Base-by-base conservation (phyloP, 306 rosid genomes). In the Abrus precatorius region DNA sequence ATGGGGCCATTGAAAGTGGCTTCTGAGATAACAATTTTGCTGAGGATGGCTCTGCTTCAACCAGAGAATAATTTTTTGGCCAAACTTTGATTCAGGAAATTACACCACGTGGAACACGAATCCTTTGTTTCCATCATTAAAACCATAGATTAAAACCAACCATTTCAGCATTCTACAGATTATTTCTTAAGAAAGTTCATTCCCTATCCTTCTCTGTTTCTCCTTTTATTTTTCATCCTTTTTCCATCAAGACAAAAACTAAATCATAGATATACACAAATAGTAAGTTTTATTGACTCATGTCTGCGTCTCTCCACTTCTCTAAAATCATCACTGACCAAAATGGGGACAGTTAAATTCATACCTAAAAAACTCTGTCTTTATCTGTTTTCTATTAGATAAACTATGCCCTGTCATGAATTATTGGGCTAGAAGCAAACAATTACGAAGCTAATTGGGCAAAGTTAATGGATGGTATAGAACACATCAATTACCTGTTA, bases 111-210 rank as follows among this genome's bases (percentile, higher is more conserved):
- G 81, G 32, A 12, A 5, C 49, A 64, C 33, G 34, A 81, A 56
- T 66, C 52, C 3, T 81, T 81, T 74, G 76, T 75, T 74, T 75
- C 64, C 85, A 65, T n/a, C 1, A 52, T 20, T 20, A 20, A 20
- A 20, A 20, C 20, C 20, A 50, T 49, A 73, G 9, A 44, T 4
- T 40, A 66, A 6, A 61, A 59, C 81, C 47, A 13, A 0, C 75
- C 48, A 33, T 67, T 74, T 74, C 61, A 64, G 53, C 20, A 64
- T 54, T 62, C 69, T 7, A 43, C n/a, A 64, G 7, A 61, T 29
- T 43, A 20, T 44, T 61, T 72, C 41, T 30, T 9, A 33, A 20
- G 11, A 57, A 75, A 69, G 6, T 68, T 48, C 63, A 74, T 47
- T 34, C 52, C 41, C 29, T 10, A 29, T 55, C 55, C 10, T 67